Base-by-base conservation (phyloP, 768 basidiomycete species). In the Pholiota conissans region DNA sequence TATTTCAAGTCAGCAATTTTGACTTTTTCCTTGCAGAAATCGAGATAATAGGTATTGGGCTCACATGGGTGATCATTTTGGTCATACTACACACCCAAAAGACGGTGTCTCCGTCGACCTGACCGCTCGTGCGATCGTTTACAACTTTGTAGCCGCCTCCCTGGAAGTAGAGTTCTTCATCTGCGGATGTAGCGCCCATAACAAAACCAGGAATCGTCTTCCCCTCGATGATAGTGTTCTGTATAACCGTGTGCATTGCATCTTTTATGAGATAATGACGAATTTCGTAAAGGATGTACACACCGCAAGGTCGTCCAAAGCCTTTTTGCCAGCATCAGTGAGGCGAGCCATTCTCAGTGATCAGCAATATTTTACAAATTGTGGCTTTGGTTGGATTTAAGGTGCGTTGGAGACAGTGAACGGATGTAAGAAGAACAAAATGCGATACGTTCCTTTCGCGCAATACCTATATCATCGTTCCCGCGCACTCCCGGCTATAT, bases 11-110 rank as follows among this genome's bases (percentile, higher is more conserved):
- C 11, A 45, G 3, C n/a, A n/a, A n/a, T n/a, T n/a, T n/a, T n/a
- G n/a, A n/a, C n/a, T n/a, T n/a, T n/a, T n/a, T n/a, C n/a, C n/a
- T n/a, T n/a, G n/a, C n/a, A n/a, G n/a, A n/a, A n/a, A n/a, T n/a
- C n/a, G n/a, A n/a, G n/a, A n/a, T n/a, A n/a, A n/a, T n/a, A n/a
- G n/a, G n/a, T n/a, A n/a, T n/a, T 16, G 10, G n/a, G 35, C 45
- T 42, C 20, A 56, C 55, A 24, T 56, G 55, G 0, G 55, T 32
- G 5, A 56, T 18, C 24, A 56, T 26, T 24, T 56, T 56, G 18
- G 55, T 56, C 55, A 56, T 56, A 24, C 55, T 56, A 27, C 55
- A 56, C 5, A 56, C 20, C 55, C 55, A 56, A 22, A 56, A 50
- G 26, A 57, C 56, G 14, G 37, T 51, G 39, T 51, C 49, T n/a